Evolutionary conservation across 1,284 basidiomycete genomes (phyloP).

Genomic region (Meripilus lineatus): DNA sequence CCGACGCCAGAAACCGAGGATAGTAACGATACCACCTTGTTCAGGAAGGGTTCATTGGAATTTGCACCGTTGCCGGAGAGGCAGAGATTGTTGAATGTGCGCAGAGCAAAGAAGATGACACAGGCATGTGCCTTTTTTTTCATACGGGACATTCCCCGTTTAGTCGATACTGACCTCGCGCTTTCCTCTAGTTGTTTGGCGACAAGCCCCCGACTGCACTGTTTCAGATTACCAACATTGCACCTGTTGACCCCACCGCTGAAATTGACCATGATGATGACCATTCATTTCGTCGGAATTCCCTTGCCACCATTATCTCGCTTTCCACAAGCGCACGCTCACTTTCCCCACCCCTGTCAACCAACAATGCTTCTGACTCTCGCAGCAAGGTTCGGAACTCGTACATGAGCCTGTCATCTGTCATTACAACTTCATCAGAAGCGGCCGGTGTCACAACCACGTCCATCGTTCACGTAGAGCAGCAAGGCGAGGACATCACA

Average conservation of each 20-base stretch:
- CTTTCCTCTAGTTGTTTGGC: conserved; percentile 38
- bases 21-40: background rate
- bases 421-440: conserved; percentile 4
- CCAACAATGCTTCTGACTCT: conserved; percentile 1
- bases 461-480: background rate
- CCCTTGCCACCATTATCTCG: conserved; percentile 25
- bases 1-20: background rate
- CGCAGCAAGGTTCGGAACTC: conserved; percentile 3
- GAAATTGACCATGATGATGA: conserved; percentile 9
- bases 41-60: background rate
- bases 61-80: conserved; percentile 24
- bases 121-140: conserved; percentile 31
- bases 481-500: no score
- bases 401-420: conserved; percentile 7
- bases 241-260: conserved; percentile 12
- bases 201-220: conserved; percentile 34
- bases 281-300: conserved; percentile 16
- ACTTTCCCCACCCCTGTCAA: conserved; percentile 2
- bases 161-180: conserved; percentile 4
- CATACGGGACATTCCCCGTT: background rate
- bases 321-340: conserved; percentile 14
- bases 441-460: background rate
- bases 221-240: conserved; percentile 27
- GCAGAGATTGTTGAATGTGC: conserved; percentile 35
- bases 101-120: conserved; percentile 42